Conservation (phyloP, 495 filamentous ascomycete genomes). For the Neurospora sp. region DNA sequence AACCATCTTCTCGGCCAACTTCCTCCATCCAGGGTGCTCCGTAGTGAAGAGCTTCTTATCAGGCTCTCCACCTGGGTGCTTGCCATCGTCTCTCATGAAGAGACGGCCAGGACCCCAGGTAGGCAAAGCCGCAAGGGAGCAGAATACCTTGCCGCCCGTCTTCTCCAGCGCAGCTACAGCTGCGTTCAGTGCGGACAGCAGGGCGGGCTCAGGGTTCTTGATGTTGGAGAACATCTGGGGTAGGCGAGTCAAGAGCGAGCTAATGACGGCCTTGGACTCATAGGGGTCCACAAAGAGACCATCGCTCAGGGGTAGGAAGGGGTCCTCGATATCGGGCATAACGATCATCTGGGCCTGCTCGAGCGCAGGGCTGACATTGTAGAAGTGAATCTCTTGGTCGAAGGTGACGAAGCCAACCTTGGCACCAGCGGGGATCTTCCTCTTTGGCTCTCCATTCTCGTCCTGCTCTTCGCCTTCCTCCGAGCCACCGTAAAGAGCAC, state of each 20-base stretch:
- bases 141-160: constrained; percentile 89
- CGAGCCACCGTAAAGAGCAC: constrained; percentile 66
- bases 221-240: constrained; percentile 75
- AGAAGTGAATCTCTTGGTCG: constrained; percentile 94
- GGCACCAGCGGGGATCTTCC: constrained; percentile 62
- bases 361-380: constrained; percentile 73
- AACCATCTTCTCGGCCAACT: constrained; percentile 77
- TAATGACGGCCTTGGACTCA: constrained; percentile 81
- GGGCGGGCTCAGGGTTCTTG: constrained; percentile 79
- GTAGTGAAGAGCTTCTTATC: constrained; percentile 90
- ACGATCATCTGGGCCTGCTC: constrained; percentile 96
- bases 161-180: constrained; percentile 68
- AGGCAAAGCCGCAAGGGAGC: constrained; percentile 70
- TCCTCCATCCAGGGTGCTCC: constrained; percentile 75
- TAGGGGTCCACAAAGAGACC: constrained; percentile 94
- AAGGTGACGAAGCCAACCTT: constrained; percentile 94
- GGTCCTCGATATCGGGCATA: constrained; percentile 95
- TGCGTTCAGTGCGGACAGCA: constrained; percentile 74
- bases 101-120: constrained; percentile 83
- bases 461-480: constrained; percentile 38
- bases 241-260: constrained; percentile 65
- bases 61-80: constrained; percentile 74
- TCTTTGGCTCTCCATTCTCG: constrained; percentile 44
- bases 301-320: constrained; percentile 86
- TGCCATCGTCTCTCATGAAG: constrained; percentile 75